phyloP scores from a whole-genome alignment of 1,139 yeast genomes.

The Blastobotrys persicus region DNA sequence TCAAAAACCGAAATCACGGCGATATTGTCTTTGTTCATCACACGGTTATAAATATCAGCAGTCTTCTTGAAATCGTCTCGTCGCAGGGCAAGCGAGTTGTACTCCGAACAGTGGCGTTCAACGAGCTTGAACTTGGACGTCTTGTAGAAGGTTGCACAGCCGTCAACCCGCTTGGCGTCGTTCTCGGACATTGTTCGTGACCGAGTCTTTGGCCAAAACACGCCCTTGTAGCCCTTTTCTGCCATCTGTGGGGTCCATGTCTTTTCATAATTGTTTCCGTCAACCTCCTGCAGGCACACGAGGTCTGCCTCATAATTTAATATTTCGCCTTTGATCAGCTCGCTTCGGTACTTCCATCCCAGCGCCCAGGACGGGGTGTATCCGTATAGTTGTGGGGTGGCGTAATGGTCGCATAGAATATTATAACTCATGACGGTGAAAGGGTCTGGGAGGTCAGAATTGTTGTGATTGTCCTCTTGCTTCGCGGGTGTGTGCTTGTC shows the following conservation, averaged over 20 bases:
- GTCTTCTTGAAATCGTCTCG: conserved; percentile 89
- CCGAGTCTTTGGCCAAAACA: conserved; percentile 84
- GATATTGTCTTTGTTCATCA: conserved; percentile 92
- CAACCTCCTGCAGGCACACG: conserved; percentile 93
- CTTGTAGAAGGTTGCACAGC: conserved; percentile 90
- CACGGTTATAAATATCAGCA: conserved; percentile 91
- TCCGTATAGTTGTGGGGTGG: conserved; percentile 86
- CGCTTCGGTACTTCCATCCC: conserved; percentile 88
- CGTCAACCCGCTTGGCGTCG: conserved; percentile 90
- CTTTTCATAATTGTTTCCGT: conserved; percentile 79
- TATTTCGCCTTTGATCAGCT: conserved; percentile 70
- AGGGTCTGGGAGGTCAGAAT: conserved; percentile 18
- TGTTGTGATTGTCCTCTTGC: conserved; percentile 10
- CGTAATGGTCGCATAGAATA: conserved; percentile 92
- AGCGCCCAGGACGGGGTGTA: conserved; percentile 98
- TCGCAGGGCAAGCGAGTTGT: conserved; percentile 82
- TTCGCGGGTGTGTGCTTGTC: conserved; percentile 52
- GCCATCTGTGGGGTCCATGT: conserved; percentile 78
- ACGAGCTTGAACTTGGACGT: conserved; percentile 64
- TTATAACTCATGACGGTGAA: conserved; percentile 87
- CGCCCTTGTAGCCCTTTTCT: conserved; percentile 73
- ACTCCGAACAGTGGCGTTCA: conserved; percentile 76
- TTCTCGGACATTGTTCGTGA: conserved; percentile 82
- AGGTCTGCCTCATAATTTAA: conserved; percentile 65
- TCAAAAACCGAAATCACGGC: conserved; percentile 80